These are phyloP conservation scores for Cytospora mali DNA, from an alignment of 2,329 filamentous ascomycete genomes.

Conservation along the genomic window DNA sequence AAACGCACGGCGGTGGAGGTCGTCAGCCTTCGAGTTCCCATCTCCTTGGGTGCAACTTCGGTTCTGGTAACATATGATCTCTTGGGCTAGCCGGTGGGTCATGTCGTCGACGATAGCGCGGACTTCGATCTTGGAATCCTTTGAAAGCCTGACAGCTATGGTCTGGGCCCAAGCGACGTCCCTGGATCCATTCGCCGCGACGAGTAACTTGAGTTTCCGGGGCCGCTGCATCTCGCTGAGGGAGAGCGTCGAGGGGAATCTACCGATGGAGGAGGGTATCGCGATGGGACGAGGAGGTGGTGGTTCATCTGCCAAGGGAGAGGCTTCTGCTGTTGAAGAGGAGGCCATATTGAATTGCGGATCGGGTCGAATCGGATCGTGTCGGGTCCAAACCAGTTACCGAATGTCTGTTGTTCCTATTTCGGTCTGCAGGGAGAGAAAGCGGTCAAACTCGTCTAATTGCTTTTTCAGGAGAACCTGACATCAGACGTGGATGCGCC, in stretches of 20 bases:
- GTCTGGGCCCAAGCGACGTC: constrained; percentile 68
- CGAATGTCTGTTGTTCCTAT: neutral
- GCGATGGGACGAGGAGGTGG: constrained; percentile 8
- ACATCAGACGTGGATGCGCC: constrained; percentile 24
- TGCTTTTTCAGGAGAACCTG: constrained; percentile 17
- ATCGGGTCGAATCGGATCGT: neutral
- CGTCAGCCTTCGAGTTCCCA: constrained; percentile 47
- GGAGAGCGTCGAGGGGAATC: constrained; percentile 34
- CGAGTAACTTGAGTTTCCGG: constrained; percentile 59
- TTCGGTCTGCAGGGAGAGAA: constrained; percentile 15
- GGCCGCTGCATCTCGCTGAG: constrained; percentile 44
- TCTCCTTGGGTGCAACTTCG: constrained; percentile 41
- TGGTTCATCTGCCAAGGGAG: constrained; percentile 24
- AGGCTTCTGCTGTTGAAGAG: constrained; percentile 23
- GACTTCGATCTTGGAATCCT: constrained; percentile 63
- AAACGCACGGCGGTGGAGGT: constrained; percentile 55
- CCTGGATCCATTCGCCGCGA: constrained; percentile 66
- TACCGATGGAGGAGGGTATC: constrained; percentile 13
- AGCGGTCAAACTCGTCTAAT: constrained; percentile 17
- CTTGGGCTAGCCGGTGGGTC: constrained; percentile 63
- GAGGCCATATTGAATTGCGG: constrained; percentile 23
- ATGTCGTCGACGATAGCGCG: constrained; percentile 68
- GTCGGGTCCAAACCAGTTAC: neutral
- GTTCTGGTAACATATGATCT: constrained; percentile 63
- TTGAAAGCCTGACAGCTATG: constrained; percentile 68